These are phyloP conservation scores for Dipodascus geniculatus DNA, from an alignment of 805 yeast species.

Conservation along the genomic window DNA sequence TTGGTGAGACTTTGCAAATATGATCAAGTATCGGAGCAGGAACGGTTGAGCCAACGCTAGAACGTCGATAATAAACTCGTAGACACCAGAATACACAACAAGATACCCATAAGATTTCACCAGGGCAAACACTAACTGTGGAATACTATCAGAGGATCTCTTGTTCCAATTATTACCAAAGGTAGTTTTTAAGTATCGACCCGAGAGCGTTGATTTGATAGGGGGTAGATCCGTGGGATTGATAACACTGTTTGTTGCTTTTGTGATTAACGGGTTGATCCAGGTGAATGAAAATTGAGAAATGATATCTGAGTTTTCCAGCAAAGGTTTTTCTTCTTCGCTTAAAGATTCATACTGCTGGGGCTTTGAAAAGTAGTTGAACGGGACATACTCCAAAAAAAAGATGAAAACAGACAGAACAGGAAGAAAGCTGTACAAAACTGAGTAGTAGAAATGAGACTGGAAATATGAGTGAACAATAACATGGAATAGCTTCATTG, in stretches of 20 bases:
- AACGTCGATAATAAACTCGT: slow-evolving; percentile 44
- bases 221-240: slow-evolving; percentile 24
- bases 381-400: slow-evolving; percentile 5
- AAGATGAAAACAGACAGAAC: slow-evolving; percentile 5
- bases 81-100: slow-evolving; percentile 32
- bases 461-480: slow-evolving; percentile 2
- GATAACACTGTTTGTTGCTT: slow-evolving; percentile 37
- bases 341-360: not conserved
- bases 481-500: slow-evolving; percentile 10
- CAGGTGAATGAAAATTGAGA: slow-evolving; percentile 43
- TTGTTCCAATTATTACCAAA: slow-evolving; percentile 15
- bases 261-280: slow-evolving; percentile 48
- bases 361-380: slow-evolving; percentile 1
- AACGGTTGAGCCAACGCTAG: slow-evolving; percentile 82
- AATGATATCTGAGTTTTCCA: slow-evolving; percentile 38
- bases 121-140: slow-evolving; percentile 10
- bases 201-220: slow-evolving; percentile 27
- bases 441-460: slow-evolving; percentile 3
- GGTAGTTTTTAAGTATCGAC: slow-evolving; percentile 6
- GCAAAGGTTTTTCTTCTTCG: slow-evolving; percentile 6
- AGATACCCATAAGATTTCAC: slow-evolving; percentile 31
- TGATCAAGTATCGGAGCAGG: slow-evolving; percentile 52
- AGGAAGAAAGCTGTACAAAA: slow-evolving; percentile 1
- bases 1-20: slow-evolving; percentile 40
- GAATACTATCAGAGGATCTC: slow-evolving; percentile 13